Evolutionary conservation across 2,329 filamentous ascomycete species (phyloP), one percentile per base, ranked within the genome.

Genomic region (Zelopaecilomyces penicillatus): DNA sequence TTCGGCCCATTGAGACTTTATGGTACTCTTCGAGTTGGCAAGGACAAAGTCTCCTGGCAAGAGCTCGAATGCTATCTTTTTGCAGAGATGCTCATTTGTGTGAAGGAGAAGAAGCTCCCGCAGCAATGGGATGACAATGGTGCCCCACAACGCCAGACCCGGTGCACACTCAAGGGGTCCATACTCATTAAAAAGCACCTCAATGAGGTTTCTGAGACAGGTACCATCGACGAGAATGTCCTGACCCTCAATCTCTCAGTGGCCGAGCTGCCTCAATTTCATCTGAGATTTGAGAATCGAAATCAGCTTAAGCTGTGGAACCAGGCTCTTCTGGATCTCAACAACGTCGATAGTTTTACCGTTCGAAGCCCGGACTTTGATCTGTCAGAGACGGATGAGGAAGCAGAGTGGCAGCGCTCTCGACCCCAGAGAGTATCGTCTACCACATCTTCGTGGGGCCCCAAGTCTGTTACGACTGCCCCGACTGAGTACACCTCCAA

Each of bases 151-250:
- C 90, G 84, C 62, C 71, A 77, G 7, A 80, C 81, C 3, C 80
- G 87, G 51, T 96, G 85, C 70, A 95, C 90, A 0, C 72, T 98
- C 36, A 98, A 98, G 67, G 93, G 93, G 12, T 97, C 93, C 1
- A 98, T 98, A 54, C 72, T 98, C 50, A 97, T 98, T 66, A 96
- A 95, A 71, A 96, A 95, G 70, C 93, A 98, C 62, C 74, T 98
- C 37, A 94, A 93, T 59, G 86, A 93, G 53, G 88, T 97, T 27
- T 68, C 70, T 12, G 89, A 96, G 62, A 79, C 76, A 5, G 78
- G 78, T 43, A 70, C 62, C 47, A 73, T 73, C 58, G 90, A 95
- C 54, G 87, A 94, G 52, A 83, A 88, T 41, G 75, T 96, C 46
- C 73, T 98, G 43, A 95, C 93, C 0, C 74, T 98, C 33, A 94